Evolutionary conservation across 164 flowering plant genomes (phyloP), one percentile per base, ranked within the genome.

Genomic region (Chimonanthus praecox): DNA sequence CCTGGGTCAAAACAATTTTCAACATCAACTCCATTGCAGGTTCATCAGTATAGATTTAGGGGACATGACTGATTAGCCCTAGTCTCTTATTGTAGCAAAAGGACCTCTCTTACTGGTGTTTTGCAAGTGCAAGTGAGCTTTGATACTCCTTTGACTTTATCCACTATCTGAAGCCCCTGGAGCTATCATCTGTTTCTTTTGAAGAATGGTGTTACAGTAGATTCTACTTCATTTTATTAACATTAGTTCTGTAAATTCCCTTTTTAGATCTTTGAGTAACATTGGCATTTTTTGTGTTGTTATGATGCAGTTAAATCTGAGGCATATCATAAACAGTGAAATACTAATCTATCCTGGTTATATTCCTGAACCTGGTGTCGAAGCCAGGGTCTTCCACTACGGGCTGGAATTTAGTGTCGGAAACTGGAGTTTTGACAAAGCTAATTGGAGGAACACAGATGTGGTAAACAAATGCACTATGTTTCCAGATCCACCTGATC

Each of bases 341-440:
- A 89, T 95, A 70, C 70, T 95, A 78, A 87, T 95, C 74, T 93
- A 95, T 78, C 99, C 99, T 4, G 99, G 98, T 15, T 92, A 93
- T 77, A 83, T 83, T 76, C 99, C 99, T n/a, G 83, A 80, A 64
- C 87, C 85, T 15, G 97, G 92, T 50, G 84, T 91, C 66, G 82
- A 83, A 16, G 89, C 91, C 72, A 81, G 94, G 79, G 97, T 93
- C 58, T 90, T 95, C 80, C 99, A 93, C 82, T 95, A 95, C 72
- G 99, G 99, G 2, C 79, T 93, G 67, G 87, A 88, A 72, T 95
- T 85, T 71, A 76, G 72, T 45, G 92, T 93, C 46, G 97, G 97
- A 48, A 89, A 91, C 71, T 95, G 98, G 98, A 93, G 97, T 81
- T 95, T 93, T 81, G 98, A 95, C 71, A 95, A 95, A 82, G 97